Evolutionary conservation across 1,284 basidiomycete species (phyloP).

Genomic region (Boletellus deceptivus): DNA sequence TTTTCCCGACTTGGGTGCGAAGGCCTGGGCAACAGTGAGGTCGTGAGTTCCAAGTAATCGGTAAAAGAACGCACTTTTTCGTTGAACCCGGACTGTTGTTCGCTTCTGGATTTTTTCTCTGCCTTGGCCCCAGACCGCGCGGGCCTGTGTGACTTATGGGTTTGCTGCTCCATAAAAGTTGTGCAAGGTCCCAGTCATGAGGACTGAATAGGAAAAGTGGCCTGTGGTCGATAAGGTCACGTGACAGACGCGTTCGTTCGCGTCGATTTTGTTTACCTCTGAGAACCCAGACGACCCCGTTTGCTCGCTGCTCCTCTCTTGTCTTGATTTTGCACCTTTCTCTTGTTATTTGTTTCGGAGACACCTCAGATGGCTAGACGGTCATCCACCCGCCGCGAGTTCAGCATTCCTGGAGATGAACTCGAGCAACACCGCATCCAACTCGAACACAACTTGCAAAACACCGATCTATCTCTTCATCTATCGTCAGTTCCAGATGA

Average conservation of each 20-base stretch:
- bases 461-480: slow-evolving; percentile 69
- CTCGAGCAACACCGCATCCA: slow-evolving; percentile 69
- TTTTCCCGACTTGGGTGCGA: slow-evolving; percentile 89
- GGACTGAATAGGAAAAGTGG: neutral
- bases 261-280: slow-evolving; percentile 16
- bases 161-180: slow-evolving; percentile 57
- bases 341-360: slow-evolving; percentile 15
- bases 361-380: slow-evolving; percentile 27
- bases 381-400: slow-evolving; percentile 28
- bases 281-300: neutral
- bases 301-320: slow-evolving; percentile 4
- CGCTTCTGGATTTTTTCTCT: slow-evolving; percentile 75
- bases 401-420: slow-evolving; percentile 61
- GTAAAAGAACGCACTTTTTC: slow-evolving; percentile 67
- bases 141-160: slow-evolving; percentile 77
- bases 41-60: neutral
- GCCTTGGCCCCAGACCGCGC: slow-evolving; percentile 71
- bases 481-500: slow-evolving; percentile 44
- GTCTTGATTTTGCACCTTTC: slow-evolving; percentile 14
- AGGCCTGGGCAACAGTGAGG: slow-evolving; percentile 58
- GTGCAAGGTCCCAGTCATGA: neutral
- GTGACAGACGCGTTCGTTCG: slow-evolving; percentile 28
- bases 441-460: slow-evolving; percentile 71
- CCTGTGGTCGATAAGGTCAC: slow-evolving; percentile 24
- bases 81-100: slow-evolving; percentile 79